Percentiles rank a stretch among this genome's conserved stretches.
These are phyloP conservation scores for Trebouxia sp. DNA, from an alignment of 139 green algal species.

Conservation along the genomic window DNA sequence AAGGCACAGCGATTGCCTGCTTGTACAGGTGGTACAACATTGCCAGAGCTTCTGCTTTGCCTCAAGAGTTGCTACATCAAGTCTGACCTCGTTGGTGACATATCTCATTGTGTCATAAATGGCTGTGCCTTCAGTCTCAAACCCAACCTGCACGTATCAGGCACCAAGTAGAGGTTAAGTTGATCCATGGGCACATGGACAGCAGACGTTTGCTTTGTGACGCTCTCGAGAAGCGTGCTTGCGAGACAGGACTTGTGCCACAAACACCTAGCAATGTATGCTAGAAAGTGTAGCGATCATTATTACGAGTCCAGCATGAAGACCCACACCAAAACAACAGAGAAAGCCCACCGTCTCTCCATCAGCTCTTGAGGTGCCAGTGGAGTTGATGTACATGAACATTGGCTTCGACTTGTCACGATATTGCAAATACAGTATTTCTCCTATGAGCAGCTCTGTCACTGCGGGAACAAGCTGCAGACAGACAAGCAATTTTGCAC, in stretches of 20 bases:
- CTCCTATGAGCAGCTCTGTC: conserved; percentile 97
- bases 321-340: neutral
- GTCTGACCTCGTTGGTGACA: conserved; percentile 68
- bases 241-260: neutral
- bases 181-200: neutral
- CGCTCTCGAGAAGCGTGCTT: neutral
- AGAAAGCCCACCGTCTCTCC: conserved; percentile 64
- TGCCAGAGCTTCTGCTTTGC: no score
- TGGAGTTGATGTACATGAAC: conserved; percentile 98
- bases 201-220: neutral
- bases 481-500: neutral
- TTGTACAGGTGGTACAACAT: no score
- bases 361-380: conserved; percentile 79
- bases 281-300: neutral
- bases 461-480: conserved; percentile 94
- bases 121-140: conserved; percentile 86
- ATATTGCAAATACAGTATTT: conserved; percentile 97
- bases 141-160: conserved; percentile 73
- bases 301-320: neutral
- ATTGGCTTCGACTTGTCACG: conserved; percentile 84
- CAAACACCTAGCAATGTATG: no score
- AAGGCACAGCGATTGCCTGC: no score
- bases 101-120: conserved; percentile 92
- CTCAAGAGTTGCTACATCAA: no score
- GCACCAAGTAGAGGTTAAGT: neutral